Base-by-base conservation (phyloP, 768 basidiomycete genomes). In the Dendrothele bispora region DNA sequence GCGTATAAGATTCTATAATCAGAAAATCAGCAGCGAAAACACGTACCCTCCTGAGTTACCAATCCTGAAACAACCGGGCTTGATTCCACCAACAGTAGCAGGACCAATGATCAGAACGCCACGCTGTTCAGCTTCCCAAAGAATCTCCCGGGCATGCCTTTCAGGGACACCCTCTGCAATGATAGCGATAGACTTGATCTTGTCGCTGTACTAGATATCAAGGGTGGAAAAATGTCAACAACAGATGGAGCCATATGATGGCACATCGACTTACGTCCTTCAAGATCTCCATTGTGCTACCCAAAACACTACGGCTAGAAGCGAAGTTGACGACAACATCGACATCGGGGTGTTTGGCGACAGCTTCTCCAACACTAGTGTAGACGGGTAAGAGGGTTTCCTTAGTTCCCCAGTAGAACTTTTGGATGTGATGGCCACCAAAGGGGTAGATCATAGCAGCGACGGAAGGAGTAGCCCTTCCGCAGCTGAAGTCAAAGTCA, bases 391-490 rank as follows among this genome's bases (percentile, higher is more conserved):
- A 84, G 39, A 99, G 86, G 3, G 95, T 95, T 78, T 98, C 97
- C 76, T 91, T 93, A 32, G 97, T 98, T 47, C 97, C 97, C 97
- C 97, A 98, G 81, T 99, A 98, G 83, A 99, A 98, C 77, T 99
- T 99, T 75, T 99, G 97, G 70, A 98, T 97, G 74, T 98, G 97
- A 74, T 98, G 95, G 17, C 95, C 95, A 63, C 95, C 97, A 71
- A 99, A 99, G 65, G 95, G 97, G 70, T 99, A 99, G 65, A 99
- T 97, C 95, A 98, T 99, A 30, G 97, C 97, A 24, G 97, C 95
- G 55, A 98, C 97, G 38, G 86, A 89, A 29, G 97, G 94, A 17
- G 87, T 80, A 38, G 80, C 68, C 53, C 97, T 90, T 15, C 95
- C 95, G 72, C 97, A 99, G 12, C 92, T 93, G 74, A 86, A 99